phyloP scores from a whole-genome alignment of 371 early-diverging fungal genomes.

The Choanephora cucurbitarum region DNA sequence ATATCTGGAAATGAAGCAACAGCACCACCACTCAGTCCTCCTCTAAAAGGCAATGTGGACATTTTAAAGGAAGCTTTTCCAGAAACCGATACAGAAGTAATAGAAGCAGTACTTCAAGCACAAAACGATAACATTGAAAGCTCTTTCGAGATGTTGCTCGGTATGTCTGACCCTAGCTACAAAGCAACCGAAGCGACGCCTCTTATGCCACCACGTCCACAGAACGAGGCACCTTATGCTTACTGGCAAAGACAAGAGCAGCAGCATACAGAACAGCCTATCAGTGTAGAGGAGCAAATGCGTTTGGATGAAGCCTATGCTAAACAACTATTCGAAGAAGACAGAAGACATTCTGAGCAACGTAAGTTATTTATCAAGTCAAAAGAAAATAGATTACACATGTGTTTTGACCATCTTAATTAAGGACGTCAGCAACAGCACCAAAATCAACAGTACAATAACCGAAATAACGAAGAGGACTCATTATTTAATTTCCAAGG shows the following conservation, averaged over 20 bases:
- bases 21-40: not conserved
- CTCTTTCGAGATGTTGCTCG: slow-evolving; percentile 43
- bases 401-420: not conserved
- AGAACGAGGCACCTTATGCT: slow-evolving; percentile 13
- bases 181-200: slow-evolving; percentile 24
- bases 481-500: slow-evolving; percentile 47
- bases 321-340: slow-evolving; percentile 41
- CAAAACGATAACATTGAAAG: slow-evolving; percentile 38
- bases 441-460: slow-evolving; percentile 6
- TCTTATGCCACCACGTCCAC: slow-evolving; percentile 39
- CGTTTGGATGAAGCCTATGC: slow-evolving; percentile 52
- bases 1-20: not conserved
- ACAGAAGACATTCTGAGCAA: slow-evolving; percentile 24
- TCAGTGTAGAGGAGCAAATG: slow-evolving; percentile 45
- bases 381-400: not conserved
- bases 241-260: slow-evolving; percentile 26
- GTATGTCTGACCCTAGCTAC: slow-evolving; percentile 51
- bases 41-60: slow-evolving; percentile 15
- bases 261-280: slow-evolving; percentile 5
- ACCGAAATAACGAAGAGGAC: slow-evolving; percentile 26
- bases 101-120: slow-evolving; percentile 46
- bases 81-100: slow-evolving; percentile 44
- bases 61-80: slow-evolving; percentile 53
- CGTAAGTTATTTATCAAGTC: slow-evolving; percentile 18
- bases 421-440: slow-evolving; percentile 6